Evolutionary conservation across 768 basidiomycete species (phyloP).

Genomic region (Gymnopilus junonius): DNA sequence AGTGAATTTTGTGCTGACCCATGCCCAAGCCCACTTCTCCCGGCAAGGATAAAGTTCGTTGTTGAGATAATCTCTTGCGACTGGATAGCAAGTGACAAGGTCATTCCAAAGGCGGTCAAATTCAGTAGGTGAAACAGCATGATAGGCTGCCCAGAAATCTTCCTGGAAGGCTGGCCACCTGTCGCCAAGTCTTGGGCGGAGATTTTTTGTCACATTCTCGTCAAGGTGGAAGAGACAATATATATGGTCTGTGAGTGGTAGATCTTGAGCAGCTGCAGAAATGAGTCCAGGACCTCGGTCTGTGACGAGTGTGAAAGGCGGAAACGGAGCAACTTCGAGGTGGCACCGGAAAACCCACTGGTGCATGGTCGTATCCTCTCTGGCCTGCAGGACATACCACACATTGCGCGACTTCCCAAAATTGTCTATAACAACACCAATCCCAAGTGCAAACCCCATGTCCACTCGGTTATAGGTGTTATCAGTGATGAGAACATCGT

Average conservation of each 20-base stretch:
- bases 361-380: conserved; percentile 12
- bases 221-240: conserved; percentile 36
- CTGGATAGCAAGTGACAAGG: conserved; percentile 1
- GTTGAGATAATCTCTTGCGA: conserved; percentile 27
- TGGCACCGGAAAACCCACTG: conserved; percentile 24
- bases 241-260: conserved; percentile 28
- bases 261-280: conserved; percentile 4
- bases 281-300: conserved; percentile 24
- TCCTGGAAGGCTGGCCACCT: conserved; percentile 27
- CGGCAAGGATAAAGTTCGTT: conserved; percentile 32
- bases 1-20: conserved; percentile 31
- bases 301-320: not conserved
- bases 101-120: conserved; percentile 26
- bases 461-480: conserved; percentile 32
- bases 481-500: conserved; percentile 38
- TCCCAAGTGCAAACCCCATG: conserved; percentile 32
- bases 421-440: conserved; percentile 35
- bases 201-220: conserved; percentile 29
- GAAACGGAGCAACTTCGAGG: conserved; percentile 7
- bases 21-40: conserved; percentile 40
- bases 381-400: conserved; percentile 30
- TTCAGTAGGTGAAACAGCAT: conserved; percentile 33
- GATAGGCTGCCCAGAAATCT: conserved; percentile 33
- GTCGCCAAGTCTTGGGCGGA: conserved; percentile 19
- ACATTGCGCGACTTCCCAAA: conserved; percentile 26